Evolutionary conservation across 345 rosid genomes (phyloP).

Genomic region (Euphorbia peplus): DNA sequence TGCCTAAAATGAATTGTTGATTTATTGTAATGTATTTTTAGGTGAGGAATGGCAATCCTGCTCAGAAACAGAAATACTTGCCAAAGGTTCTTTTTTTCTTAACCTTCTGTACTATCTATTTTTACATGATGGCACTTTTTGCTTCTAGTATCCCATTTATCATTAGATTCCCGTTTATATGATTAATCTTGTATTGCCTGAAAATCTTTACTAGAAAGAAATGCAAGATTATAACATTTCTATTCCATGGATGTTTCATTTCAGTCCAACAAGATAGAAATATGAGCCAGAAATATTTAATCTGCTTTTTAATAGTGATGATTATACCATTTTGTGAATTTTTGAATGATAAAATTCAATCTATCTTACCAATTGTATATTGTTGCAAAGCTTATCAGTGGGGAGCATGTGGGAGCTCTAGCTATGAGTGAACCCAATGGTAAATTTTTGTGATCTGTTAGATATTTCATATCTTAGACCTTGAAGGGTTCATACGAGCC

Average conservation of each 20-base stretch:
- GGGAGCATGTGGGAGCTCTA: slow-evolving; percentile 96
- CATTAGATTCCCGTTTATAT: not conserved
- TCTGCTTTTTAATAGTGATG: slow-evolving; percentile 8
- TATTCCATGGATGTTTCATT: not conserved
- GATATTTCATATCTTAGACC: not conserved
- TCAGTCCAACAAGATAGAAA: not conserved
- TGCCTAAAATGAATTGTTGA: not conserved
- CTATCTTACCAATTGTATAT: slow-evolving; percentile 21
- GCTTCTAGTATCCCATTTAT: no score
- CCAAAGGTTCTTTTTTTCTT: slow-evolving; percentile 60
- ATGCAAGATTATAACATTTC: not conserved
- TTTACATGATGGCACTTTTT: no score
- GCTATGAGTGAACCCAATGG: slow-evolving; percentile 99
- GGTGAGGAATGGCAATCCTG: slow-evolving; percentile 83
- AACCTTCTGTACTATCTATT: not conserved
- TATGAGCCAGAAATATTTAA: not conserved
- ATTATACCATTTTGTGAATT: not conserved
- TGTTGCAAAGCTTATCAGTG: slow-evolving; percentile 80
- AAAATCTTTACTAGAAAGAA: not conserved
- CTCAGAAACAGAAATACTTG: slow-evolving; percentile 77
- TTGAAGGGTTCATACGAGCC: not conserved
- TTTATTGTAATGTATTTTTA: slow-evolving; percentile 25
- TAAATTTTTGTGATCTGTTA: slow-evolving; percentile 31
- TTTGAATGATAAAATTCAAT: not conserved
- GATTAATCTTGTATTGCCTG: not conserved